Evolutionary conservation across 1,139 yeast genomes (phyloP).

Genomic region (Magnusiomyces sp.): DNA sequence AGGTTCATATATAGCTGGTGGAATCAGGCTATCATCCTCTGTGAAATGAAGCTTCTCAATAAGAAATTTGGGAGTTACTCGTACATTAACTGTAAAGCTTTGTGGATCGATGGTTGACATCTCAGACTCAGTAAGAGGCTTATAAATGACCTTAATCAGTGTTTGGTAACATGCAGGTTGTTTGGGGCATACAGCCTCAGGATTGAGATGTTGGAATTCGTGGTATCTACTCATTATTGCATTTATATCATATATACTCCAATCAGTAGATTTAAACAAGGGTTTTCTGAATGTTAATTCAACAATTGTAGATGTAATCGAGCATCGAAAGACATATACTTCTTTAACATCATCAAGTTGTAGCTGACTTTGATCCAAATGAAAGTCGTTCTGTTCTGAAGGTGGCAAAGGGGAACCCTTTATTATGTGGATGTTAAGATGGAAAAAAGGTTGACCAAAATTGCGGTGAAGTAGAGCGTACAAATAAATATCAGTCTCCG

Average conservation of each 20-base stretch:
- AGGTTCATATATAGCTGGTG: conserved; percentile 45
- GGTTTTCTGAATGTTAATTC: conserved; percentile 22
- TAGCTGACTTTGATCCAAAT: not conserved
- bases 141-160: conserved; percentile 21
- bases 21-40: conserved; percentile 41
- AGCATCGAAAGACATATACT: conserved; percentile 17
- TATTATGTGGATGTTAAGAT: conserved; percentile 1
- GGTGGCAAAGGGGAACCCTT: not conserved
- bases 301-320: conserved; percentile 17
- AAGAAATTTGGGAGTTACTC: conserved; percentile 40
- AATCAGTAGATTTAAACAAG: conserved; percentile 19
- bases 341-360: conserved; percentile 12
- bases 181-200: conserved; percentile 20
- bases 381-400: conserved; percentile 6
- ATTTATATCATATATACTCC: conserved; percentile 19
- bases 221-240: conserved; percentile 21
- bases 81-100: conserved; percentile 25
- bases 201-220: conserved; percentile 18
- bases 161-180: conserved; percentile 23
- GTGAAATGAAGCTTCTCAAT: conserved; percentile 41
- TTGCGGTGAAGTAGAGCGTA: not conserved
- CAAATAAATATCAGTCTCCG: conserved; percentile 7
- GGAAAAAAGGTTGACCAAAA: not conserved
- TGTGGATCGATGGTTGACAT: conserved; percentile 21
- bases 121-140: conserved; percentile 22